These are phyloP conservation scores for Mychonastes homosphaera DNA, from an alignment of 139 green algal genomes.

Conservation along the genomic window DNA sequence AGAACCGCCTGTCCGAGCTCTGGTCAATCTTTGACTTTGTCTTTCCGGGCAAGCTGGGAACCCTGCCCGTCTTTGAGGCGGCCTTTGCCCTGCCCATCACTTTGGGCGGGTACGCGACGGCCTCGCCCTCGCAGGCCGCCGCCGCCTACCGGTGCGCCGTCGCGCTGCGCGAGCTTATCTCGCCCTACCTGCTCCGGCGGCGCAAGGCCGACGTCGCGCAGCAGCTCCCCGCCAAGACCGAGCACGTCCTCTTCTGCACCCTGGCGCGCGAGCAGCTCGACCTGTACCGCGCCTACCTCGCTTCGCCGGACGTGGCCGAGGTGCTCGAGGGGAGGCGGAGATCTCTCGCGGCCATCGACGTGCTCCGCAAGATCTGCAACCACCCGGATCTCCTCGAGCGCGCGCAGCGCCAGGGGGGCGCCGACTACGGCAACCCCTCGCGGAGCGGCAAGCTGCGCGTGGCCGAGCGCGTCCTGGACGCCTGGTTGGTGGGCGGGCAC, in stretches of 20 bases:
- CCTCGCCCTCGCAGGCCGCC: slow-evolving; percentile 34
- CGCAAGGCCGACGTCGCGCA: slow-evolving; percentile 81
- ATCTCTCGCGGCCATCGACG: slow-evolving; percentile 85
- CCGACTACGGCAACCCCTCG: slow-evolving; percentile 37
- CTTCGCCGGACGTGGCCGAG: slow-evolving; percentile 47
- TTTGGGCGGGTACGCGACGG: slow-evolving; percentile 82
- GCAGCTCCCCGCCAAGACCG: slow-evolving; percentile 88
- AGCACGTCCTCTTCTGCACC: slow-evolving; percentile 92
- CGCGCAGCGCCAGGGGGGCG: slow-evolving; percentile 25
- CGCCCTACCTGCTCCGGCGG: slow-evolving; percentile 89
- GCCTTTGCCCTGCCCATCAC: slow-evolving; percentile 93
- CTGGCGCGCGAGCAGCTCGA: slow-evolving; percentile 74
- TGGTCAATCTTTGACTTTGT: slow-evolving; percentile 99
- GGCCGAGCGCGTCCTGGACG: slow-evolving; percentile 50
- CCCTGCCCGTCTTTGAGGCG: slow-evolving; percentile 87
- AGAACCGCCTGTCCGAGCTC: slow-evolving; percentile 93
- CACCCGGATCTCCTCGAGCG: slow-evolving; percentile 93
- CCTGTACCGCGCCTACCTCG: slow-evolving; percentile 79
- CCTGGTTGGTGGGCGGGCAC: slow-evolving; percentile 73
- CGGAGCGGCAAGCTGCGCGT: slow-evolving; percentile 79
- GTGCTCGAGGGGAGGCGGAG: slow-evolving; percentile 47
- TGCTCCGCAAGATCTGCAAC: slow-evolving; percentile 98
- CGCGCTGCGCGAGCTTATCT: slow-evolving; percentile 87
- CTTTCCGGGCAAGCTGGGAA: slow-evolving; percentile 93
- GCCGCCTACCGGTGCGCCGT: slow-evolving; percentile 71